Base-by-base conservation (phyloP, 2,329 filamentous ascomycete species). In the Aulographum hederae region DNA sequence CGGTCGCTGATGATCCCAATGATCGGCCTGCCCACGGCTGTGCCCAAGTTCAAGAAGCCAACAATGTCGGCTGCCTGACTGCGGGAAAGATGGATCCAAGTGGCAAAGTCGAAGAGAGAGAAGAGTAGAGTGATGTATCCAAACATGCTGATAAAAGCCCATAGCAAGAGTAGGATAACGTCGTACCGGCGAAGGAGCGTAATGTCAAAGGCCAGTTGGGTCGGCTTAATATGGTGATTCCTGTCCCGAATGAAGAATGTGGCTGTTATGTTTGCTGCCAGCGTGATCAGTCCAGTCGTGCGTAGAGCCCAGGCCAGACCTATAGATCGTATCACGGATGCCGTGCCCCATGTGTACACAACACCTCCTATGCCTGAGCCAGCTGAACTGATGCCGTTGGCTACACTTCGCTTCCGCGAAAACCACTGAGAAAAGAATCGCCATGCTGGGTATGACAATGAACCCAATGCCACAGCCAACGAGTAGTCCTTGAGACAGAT, bases 121-220 rank as follows among this genome's bases (percentile, higher is more conserved):
- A 53, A 63, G 2, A 65, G 42, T n/a, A 64, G 37, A 2, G 51
- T 47, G 33, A 63, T 56, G 34, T 65, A 65, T 2, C 61, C 61
- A 2, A 65, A 41, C 43, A 65, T 53, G 32, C 47, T 57, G 15
- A 54, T 44, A 33, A 64, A 61, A 5, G 47, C 53, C 54, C 57
- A 63, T 0, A 37, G 36, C 3, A 58, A 44, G 19, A 60, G 39
- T 3, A 61, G 38, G 3, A 52, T 12, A 1, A 56, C 51, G 3
- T 50, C 44, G 13, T 49, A 44, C 8, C 49, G 46, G n/a, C 39
- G 37, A 1, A 60, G 40, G 5, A 58, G 45, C 35, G 48, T 36
- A 12, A 43, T 32, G 18, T 56, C 42, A 35, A 60, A 53, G 13
- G 46, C 37, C 33, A 49, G 38, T 43, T 52, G 40, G 14, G 47